These are phyloP conservation scores for Saccharum hybrid DNA, from an alignment of 202 grass and related monocot genomes.

Conservation along the genomic window DNA sequence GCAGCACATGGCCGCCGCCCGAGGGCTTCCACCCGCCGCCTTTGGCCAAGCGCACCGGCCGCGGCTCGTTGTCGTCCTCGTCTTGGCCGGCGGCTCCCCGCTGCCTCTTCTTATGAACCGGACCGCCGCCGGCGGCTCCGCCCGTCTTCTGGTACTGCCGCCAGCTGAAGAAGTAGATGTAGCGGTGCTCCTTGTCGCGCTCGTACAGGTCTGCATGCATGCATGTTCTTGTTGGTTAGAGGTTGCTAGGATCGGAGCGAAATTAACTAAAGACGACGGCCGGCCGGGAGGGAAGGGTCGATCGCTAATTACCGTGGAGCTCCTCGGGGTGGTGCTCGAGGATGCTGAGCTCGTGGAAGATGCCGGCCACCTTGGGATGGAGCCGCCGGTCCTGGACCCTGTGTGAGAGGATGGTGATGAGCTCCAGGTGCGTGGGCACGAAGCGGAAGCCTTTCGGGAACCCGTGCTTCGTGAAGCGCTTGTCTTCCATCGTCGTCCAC, in stretches of 20 bases:
- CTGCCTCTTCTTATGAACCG: not conserved
- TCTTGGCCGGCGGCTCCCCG: not conserved
- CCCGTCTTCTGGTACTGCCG: not conserved
- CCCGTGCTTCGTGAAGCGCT: constrained; percentile 32
- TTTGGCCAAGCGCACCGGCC: not conserved
- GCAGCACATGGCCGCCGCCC: constrained; percentile 2
- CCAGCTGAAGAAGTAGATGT: constrained; percentile 48
- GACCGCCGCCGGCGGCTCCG: not conserved
- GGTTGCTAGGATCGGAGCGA: no score
- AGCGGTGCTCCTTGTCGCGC: constrained; percentile 2
- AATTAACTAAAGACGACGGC: no score
- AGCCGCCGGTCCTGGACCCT: not conserved
- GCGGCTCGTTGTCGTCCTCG: not conserved
- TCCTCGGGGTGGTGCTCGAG: constrained; percentile 38
- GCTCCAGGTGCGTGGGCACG: not conserved
- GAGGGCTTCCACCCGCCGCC: constrained; percentile 50
- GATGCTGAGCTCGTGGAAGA: constrained; percentile 29
- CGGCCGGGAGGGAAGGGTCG: not conserved
- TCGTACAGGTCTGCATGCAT: constrained; percentile 18
- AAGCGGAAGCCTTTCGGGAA: constrained; percentile 41
- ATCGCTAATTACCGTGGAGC: constrained; percentile 31
- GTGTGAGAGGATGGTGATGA: not conserved
- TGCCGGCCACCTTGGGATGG: not conserved
- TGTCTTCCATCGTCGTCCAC: not conserved
- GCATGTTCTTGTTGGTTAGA: not conserved